Evolutionary conservation across 1,139 yeast genomes (phyloP).

Genomic region (Candida tropicalis): DNA sequence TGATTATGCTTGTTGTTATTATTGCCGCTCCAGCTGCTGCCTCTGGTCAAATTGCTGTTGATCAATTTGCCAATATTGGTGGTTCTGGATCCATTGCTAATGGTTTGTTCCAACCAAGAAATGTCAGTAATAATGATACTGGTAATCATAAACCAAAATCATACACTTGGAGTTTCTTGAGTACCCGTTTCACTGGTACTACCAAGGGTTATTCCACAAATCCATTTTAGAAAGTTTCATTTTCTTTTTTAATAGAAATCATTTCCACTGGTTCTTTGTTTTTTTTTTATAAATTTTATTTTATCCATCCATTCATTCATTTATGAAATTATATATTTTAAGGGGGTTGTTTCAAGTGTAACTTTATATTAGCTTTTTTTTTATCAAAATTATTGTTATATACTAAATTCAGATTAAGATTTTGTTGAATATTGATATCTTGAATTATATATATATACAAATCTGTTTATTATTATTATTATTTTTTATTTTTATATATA

Average conservation of each 20-base stretch:
- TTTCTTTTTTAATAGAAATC: not conserved
- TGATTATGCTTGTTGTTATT: conserved; percentile 70
- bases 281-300: conserved; percentile 1
- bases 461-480: no score
- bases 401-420: not conserved
- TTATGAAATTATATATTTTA: conserved; percentile 5
- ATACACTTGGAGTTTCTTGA: conserved; percentile 46
- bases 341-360: conserved; percentile 10
- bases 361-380: conserved; percentile 11
- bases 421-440: not conserved
- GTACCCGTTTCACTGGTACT: conserved; percentile 55
- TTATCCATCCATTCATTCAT: conserved; percentile 4
- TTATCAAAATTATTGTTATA: conserved; percentile 6
- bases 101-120: conserved; percentile 90
- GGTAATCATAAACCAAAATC: conserved; percentile 55
- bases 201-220: conserved; percentile 64
- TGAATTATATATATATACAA: not conserved
- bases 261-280: not conserved
- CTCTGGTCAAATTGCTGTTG: conserved; percentile 38
- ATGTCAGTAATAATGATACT: conserved; percentile 80
- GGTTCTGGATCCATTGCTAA: conserved; percentile 50
- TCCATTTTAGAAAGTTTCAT: conserved; percentile 36
- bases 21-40: conserved; percentile 94
- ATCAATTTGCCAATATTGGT: conserved; percentile 23
- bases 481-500: conserved; percentile 6